A percentile compares a stretch with the other conserved stretches of the same genome.
These are phyloP conservation scores for Colletotrichum costaricense DNA, from an alignment of 2,329 filamentous ascomycete species.

Conservation along the genomic window DNA sequence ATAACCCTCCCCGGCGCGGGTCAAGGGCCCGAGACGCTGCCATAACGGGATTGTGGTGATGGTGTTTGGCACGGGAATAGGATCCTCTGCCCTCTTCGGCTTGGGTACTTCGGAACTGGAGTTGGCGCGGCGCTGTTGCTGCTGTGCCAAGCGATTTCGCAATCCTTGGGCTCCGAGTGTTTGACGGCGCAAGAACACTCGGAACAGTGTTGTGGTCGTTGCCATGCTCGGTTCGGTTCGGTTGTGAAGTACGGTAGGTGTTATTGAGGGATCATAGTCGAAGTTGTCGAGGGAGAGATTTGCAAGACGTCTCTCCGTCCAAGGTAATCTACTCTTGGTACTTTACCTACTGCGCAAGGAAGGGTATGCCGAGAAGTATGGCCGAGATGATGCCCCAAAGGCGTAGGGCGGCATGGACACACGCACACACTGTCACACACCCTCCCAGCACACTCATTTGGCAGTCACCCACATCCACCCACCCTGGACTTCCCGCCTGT, in stretches of 20 bases:
- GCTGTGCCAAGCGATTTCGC: slow-evolving; percentile 30
- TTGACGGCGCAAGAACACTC: slow-evolving; percentile 43
- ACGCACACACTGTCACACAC: background rate
- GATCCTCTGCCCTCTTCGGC: slow-evolving; percentile 41
- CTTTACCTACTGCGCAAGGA: background rate
- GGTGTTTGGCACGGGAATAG: slow-evolving; percentile 57
- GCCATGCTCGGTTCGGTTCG: slow-evolving; percentile 36
- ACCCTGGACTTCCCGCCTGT: background rate
- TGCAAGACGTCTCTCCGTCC: background rate
- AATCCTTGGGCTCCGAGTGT: slow-evolving; percentile 35
- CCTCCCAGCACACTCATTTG: too few species aligned
- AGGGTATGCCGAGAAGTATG: slow-evolving; percentile 7
- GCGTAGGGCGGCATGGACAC: slow-evolving; percentile 1
- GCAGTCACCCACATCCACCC: background rate
- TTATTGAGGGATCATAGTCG: slow-evolving; percentile 19
- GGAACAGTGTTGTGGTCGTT: slow-evolving; percentile 37
- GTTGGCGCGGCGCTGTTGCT: slow-evolving; percentile 42
- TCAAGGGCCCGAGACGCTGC: slow-evolving; percentile 69
- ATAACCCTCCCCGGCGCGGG: slow-evolving; percentile 68
- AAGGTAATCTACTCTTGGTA: background rate
- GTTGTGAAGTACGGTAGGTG: background rate
- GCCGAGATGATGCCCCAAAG: background rate
- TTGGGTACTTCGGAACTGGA: slow-evolving; percentile 40
- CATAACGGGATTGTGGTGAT: slow-evolving; percentile 60
- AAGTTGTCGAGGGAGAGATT: background rate